Evolutionary conservation across 768 basidiomycete genomes (phyloP).

Genomic region (Rhodotorula kratochvilovae): DNA sequence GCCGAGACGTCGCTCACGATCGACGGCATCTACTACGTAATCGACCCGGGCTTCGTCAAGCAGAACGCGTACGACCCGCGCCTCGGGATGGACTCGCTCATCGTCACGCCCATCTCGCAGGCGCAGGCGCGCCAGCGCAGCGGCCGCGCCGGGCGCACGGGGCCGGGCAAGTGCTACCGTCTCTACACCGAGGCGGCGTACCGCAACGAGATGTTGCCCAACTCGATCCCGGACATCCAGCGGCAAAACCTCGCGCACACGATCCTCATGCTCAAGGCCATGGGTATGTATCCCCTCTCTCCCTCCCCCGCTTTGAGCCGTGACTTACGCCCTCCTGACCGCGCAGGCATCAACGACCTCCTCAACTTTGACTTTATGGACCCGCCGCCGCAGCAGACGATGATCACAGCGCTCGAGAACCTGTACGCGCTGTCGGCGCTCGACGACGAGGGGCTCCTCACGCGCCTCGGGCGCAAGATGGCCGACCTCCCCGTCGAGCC

Average conservation of each 20-base stretch:
- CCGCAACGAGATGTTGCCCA: constrained; percentile 97
- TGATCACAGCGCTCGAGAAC: constrained; percentile 91
- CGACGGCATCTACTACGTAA: constrained; percentile 97
- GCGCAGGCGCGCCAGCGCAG: constrained; percentile 93
- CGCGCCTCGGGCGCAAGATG: constrained; percentile 94
- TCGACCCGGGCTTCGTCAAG: constrained; percentile 97
- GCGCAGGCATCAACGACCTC: constrained; percentile 69
- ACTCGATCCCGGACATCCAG: constrained; percentile 95
- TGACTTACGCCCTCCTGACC: background rate
- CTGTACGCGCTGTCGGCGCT: constrained; percentile 91
- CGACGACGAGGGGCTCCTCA: constrained; percentile 93
- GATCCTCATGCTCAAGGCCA: constrained; percentile 87
- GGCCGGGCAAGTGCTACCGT: constrained; percentile 96
- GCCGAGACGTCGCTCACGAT: constrained; percentile 98
- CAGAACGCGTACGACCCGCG: constrained; percentile 98
- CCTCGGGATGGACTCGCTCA: constrained; percentile 95
- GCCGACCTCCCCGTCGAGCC: constrained; percentile 98
- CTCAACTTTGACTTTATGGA: constrained; percentile 99
- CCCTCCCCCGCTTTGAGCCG: background rate
- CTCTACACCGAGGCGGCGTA: constrained; percentile 97
- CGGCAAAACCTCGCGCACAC: constrained; percentile 87
- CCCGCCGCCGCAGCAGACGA: constrained; percentile 91
- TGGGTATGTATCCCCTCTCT: constrained; percentile 56
- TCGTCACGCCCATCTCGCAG: constrained; percentile 98
- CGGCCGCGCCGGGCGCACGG: constrained; percentile 94